Conservation (phyloP, 345 rosid species). For the Lepidium sativum region DNA sequence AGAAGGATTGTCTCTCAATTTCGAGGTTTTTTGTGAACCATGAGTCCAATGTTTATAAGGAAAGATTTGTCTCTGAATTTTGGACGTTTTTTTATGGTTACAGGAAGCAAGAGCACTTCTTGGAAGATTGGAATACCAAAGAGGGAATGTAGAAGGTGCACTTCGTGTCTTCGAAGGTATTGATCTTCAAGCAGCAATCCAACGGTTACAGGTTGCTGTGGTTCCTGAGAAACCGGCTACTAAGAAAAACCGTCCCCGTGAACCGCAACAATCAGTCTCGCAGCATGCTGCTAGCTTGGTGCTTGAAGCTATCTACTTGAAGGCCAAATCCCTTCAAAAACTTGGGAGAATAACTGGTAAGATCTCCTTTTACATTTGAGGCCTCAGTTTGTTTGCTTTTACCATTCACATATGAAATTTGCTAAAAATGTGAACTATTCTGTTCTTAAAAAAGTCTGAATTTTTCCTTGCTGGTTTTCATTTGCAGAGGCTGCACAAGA, state of each 20-base stretch:
- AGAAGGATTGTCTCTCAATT: slow-evolving; percentile 80
- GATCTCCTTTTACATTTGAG: background rate
- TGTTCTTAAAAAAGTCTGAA: too few relatives aligned
- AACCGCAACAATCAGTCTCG: slow-evolving; percentile 38
- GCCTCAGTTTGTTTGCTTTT: background rate
- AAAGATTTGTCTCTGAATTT: background rate
- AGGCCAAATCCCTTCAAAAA: slow-evolving; percentile 90
- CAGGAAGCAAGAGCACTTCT: slow-evolving; percentile 98
- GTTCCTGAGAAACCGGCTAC: slow-evolving; percentile 42
- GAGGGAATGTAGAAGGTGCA: slow-evolving; percentile 91
- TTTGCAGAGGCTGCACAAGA: slow-evolving; percentile 78
- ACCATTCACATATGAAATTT: background rate
- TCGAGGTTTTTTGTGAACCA: slow-evolving; percentile 41
- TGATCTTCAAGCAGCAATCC: slow-evolving; percentile 84
- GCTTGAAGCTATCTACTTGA: slow-evolving; percentile 83
- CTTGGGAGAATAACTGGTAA: slow-evolving; percentile 71
- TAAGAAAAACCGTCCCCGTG: slow-evolving; percentile 49
- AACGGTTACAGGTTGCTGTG: slow-evolving; percentile 47
- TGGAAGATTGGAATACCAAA: slow-evolving; percentile 86
- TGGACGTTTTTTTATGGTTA: background rate
- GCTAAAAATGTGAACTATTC: too few relatives aligned
- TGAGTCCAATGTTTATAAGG: background rate
- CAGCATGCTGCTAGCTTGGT: slow-evolving; percentile 84
- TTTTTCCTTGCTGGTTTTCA: too few relatives aligned
- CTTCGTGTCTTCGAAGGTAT: slow-evolving; percentile 92